phyloP scores from a whole-genome alignment of 169 alveolate species.

The Hepatocystis sp. region DNA sequence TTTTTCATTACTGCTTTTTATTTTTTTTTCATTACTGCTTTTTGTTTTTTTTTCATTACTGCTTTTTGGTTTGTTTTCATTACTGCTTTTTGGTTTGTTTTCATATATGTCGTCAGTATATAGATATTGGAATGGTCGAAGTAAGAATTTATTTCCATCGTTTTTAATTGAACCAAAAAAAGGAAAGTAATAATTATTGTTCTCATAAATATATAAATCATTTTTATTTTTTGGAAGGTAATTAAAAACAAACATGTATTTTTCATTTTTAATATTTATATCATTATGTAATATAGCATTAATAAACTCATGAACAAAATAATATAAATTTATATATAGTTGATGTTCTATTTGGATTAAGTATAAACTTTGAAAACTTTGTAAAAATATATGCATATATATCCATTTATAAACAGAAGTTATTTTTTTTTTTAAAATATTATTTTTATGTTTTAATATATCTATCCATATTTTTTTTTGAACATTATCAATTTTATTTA shows the following conservation, averaged over 20 bases:
- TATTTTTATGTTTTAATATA: slow-evolving; percentile 21
- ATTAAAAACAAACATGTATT: slow-evolving; percentile 17
- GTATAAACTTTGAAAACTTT: slow-evolving; percentile 13
- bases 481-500: slow-evolving; percentile 6
- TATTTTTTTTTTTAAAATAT: slow-evolving; percentile 8
- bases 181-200: slow-evolving; percentile 39
- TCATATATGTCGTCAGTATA: slow-evolving; percentile 1
- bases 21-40: no score
- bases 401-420: slow-evolving; percentile 20
- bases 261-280: slow-evolving; percentile 32
- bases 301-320: slow-evolving; percentile 23
- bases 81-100: slow-evolving; percentile 5
- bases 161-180: slow-evolving; percentile 3
- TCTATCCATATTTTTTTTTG: slow-evolving; percentile 31
- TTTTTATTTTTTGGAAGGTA: slow-evolving; percentile 64
- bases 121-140: background rate
- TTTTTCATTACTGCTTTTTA: no score
- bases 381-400: slow-evolving; percentile 9
- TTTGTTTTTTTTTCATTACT: no score
- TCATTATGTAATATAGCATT: slow-evolving; percentile 16
- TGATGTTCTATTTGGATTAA: slow-evolving; percentile 50
- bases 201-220: slow-evolving; percentile 32
- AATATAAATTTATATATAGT: slow-evolving; percentile 18
- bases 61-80: no score
- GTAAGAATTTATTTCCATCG: slow-evolving; percentile 23